A percentile compares a stretch with the other conserved stretches of the same genome.
Conservation (phyloP, 2,329 filamentous ascomycete species). For the Monilinia fructicola region DNA sequence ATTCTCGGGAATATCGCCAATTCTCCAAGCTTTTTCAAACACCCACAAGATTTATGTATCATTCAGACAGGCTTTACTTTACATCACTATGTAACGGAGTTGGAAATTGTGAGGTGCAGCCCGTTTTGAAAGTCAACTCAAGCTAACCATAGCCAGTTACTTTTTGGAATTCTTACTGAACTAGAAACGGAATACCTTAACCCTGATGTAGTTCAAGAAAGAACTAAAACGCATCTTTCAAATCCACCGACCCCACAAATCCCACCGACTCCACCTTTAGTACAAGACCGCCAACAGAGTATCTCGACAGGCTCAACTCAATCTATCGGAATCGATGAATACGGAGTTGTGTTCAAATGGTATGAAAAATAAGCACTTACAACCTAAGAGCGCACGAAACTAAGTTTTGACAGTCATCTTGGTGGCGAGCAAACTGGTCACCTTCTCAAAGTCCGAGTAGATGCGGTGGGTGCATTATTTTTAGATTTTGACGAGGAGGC, state of each 20-base stretch:
- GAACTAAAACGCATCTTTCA: neutral
- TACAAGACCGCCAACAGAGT: conserved; percentile 8
- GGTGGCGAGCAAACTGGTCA: neutral
- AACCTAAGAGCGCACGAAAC: neutral
- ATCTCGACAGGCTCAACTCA: neutral
- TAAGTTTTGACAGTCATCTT: conserved; percentile 1
- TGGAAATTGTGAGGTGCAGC: conserved; percentile 11
- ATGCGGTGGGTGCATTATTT: neutral
- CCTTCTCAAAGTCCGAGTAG: conserved; percentile 9
- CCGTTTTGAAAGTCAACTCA: neutral
- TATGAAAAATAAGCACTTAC: neutral
- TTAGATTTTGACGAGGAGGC: conserved; percentile 4
- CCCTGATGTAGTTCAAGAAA: neutral
- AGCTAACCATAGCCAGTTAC: neutral
- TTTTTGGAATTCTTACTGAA: conserved; percentile 11
- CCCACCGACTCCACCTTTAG: neutral
- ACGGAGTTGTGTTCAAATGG: conserved; percentile 14
- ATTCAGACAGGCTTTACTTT: conserved; percentile 9
- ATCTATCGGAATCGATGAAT: neutral
- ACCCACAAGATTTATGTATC: neutral
- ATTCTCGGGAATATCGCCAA: neutral
- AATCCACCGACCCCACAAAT: neutral
- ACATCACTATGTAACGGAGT: conserved; percentile 15
- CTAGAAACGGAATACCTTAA: conserved; percentile 13
- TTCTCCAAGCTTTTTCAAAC: neutral